These are phyloP conservation scores for Gorgonomyces haynaldii DNA, from an alignment of 192 early-diverging fungal species.

Conservation along the genomic window DNA sequence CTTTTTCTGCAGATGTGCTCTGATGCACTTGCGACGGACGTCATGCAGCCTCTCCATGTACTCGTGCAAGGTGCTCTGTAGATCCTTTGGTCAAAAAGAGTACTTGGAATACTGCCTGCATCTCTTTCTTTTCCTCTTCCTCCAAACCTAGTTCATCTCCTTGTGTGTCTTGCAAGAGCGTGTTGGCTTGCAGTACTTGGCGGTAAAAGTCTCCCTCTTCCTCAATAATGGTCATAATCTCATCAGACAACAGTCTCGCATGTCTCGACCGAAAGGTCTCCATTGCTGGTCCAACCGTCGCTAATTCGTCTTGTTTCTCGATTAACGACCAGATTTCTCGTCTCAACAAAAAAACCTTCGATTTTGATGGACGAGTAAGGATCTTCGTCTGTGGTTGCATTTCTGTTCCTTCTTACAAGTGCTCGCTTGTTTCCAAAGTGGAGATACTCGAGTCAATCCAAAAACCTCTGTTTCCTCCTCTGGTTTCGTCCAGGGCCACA, in stretches of 20 bases:
- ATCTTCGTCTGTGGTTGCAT: conserved; percentile 6
- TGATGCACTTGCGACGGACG: conserved; percentile 2
- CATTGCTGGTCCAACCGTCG: conserved; percentile 1
- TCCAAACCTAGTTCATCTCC: neutral
- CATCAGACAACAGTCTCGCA: conserved; percentile 1
- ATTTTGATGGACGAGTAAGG: conserved; percentile 6
- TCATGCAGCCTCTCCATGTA: conserved; percentile 4
- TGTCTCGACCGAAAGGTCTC: conserved; percentile 2
- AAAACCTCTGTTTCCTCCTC: conserved; percentile 6
- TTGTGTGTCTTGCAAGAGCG: neutral
- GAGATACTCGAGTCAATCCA: neutral
- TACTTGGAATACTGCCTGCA: too few relatives aligned
- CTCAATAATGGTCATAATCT: conserved; percentile 1
- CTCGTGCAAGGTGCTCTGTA: conserved; percentile 1
- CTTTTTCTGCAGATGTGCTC: conserved; percentile 7
- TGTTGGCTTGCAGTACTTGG: neutral
- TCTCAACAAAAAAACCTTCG: neutral
- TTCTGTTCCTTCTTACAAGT: neutral
- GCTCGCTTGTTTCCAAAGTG: conserved; percentile 4
- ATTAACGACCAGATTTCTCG: conserved; percentile 5
- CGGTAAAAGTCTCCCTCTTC: neutral
- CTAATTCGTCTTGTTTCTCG: conserved; percentile 1
- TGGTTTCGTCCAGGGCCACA: conserved; percentile 1
- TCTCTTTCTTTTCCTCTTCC: too few relatives aligned
- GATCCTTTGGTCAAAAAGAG: neutral